Percentiles rank a stretch among this genome's conserved stretches.
Conservation (phyloP, 768 basidiomycete genomes). For the Collybia sordida region DNA sequence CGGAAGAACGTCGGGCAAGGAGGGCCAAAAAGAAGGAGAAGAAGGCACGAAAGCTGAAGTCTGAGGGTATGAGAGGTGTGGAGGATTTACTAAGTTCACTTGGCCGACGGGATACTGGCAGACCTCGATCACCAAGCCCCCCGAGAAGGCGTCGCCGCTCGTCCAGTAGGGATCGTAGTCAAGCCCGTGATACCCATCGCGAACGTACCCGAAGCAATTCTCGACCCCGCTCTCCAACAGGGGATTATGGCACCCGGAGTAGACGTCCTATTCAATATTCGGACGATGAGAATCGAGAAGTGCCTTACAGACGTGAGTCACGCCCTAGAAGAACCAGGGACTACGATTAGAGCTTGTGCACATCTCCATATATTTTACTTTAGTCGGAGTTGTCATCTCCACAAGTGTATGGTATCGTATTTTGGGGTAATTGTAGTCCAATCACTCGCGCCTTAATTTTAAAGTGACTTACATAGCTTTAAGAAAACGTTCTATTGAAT, state of each 20-base stretch:
- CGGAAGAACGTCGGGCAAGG: slow-evolving; percentile 78
- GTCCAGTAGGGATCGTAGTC: slow-evolving; percentile 14
- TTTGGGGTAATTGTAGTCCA: too few relatives aligned
- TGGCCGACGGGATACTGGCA: slow-evolving; percentile 29
- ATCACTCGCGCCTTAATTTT: too few relatives aligned
- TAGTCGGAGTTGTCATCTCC: not conserved
- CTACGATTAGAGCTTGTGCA: slow-evolving; percentile 11
- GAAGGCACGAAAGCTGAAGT: slow-evolving; percentile 59
- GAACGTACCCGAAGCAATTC: slow-evolving; percentile 2
- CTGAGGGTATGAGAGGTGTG: slow-evolving; percentile 63
- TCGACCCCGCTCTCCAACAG: slow-evolving; percentile 13
- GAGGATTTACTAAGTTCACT: slow-evolving; percentile 62
- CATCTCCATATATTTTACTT: not conserved
- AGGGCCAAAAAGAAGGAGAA: slow-evolving; percentile 54
- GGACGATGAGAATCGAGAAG: slow-evolving; percentile 2
- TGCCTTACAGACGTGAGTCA: slow-evolving; percentile 8
- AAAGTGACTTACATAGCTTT: too few relatives aligned
- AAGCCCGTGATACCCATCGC: slow-evolving; percentile 9
- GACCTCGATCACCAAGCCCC: slow-evolving; percentile 18
- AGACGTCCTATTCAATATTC: slow-evolving; percentile 5
- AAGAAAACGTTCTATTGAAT: too few relatives aligned
- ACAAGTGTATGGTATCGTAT: too few relatives aligned
- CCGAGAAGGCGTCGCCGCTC: slow-evolving; percentile 13
- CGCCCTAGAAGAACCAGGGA: slow-evolving; percentile 8
- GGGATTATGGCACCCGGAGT: slow-evolving; percentile 9